Conservation (phyloP, 208 protist genomes). For the Acanthamoeba culbertsoni region DNA sequence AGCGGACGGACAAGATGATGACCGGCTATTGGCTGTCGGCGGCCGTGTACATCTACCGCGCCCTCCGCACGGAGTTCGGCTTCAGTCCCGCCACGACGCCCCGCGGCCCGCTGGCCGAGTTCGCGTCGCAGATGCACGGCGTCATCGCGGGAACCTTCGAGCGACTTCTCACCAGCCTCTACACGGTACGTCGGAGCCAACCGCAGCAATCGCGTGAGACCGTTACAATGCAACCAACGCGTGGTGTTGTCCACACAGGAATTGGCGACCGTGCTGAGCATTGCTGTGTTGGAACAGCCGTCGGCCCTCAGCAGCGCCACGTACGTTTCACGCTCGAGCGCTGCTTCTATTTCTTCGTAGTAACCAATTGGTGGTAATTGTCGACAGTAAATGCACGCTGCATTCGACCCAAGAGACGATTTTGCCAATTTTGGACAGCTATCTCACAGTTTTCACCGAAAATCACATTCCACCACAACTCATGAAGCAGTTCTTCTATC, state of each 20-base stretch:
- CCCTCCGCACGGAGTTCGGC: neutral
- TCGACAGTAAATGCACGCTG: neutral
- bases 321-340: no score
- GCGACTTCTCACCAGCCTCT: conserved; percentile 17
- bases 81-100: neutral
- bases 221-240: no score
- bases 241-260: no score
- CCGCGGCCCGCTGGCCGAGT: neutral
- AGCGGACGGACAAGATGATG: conserved; percentile 53
- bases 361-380: neutral
- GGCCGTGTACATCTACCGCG: neutral
- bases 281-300: conserved; percentile 29
- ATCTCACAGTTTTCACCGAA: conserved; percentile 34
- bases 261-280: neutral
- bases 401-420: conserved; percentile 18
- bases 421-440: conserved; percentile 31
- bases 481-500: conserved; percentile 39
- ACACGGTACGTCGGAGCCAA: conserved; percentile 6
- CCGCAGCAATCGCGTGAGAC: no score
- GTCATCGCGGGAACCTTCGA: neutral
- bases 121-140: neutral
- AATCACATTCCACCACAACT: neutral
- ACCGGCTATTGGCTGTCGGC: conserved; percentile 41
- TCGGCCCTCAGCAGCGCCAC: conserved; percentile 25
- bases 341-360: neutral